Percentiles rank a stretch among this genome's conserved stretches.
Conservation (phyloP, 2,329 filamentous ascomycete species). For the Westerdykella ornata region DNA sequence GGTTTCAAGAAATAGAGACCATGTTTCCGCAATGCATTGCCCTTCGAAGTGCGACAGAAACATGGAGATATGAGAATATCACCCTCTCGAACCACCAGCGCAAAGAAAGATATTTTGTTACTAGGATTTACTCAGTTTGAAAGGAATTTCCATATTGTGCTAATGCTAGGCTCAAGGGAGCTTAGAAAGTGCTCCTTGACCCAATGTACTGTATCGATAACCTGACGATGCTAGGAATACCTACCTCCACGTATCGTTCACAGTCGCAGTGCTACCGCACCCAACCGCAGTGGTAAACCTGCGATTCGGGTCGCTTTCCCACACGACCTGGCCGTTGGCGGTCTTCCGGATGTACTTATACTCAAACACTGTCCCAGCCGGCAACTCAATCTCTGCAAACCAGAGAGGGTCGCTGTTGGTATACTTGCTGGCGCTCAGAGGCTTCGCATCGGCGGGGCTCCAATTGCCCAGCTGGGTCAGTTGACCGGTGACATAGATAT, state of each 20-base stretch:
- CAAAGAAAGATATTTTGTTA: no score
- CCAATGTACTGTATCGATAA: no score
- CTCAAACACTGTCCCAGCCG: constrained; percentile 36
- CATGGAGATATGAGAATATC: no score
- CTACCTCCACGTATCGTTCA: constrained; percentile 20
- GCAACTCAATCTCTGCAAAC: constrained; percentile 37
- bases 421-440: constrained; percentile 40
- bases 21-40: no score
- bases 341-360: constrained; percentile 45
- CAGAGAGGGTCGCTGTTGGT: constrained; percentile 42
- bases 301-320: constrained; percentile 41
- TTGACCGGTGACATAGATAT: constrained; percentile 43
- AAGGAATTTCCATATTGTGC: no score
- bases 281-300: constrained; percentile 27
- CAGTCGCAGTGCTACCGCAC: constrained; percentile 14
- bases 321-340: constrained; percentile 40
- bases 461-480: constrained; percentile 41
- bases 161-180: no score
- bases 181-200: no score
- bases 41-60: no score
- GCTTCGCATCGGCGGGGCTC: constrained; percentile 35
- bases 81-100: no score
- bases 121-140: no score
- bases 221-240: no score
- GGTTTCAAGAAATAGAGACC: no score